Evolutionary conservation across 768 basidiomycete genomes (phyloP).

Genomic region (Leucosporidium scottii): DNA sequence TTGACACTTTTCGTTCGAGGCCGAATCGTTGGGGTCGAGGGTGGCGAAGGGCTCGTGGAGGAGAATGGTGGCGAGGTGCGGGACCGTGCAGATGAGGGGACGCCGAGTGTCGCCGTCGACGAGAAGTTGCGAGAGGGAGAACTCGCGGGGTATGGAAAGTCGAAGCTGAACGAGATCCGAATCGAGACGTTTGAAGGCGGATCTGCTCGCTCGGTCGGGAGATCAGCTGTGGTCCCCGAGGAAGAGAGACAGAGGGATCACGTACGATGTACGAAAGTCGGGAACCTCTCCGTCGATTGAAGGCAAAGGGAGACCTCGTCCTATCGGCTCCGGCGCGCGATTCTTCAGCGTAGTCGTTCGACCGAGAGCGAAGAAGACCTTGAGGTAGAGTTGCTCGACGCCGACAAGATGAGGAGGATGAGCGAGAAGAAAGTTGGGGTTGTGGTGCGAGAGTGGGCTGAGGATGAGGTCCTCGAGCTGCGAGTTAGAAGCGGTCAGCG

Average conservation of each 20-base stretch:
- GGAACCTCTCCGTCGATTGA: not conserved
- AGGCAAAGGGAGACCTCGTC: not conserved
- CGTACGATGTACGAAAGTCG: slow-evolving; percentile 21
- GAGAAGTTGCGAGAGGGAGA: slow-evolving; percentile 26
- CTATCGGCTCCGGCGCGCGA: slow-evolving; percentile 4
- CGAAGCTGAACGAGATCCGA: slow-evolving; percentile 25
- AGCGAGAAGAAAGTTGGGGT: slow-evolving; percentile 12
- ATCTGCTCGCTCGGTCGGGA: slow-evolving; percentile 1
- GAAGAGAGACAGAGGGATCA: not conserved
- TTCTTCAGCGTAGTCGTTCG: slow-evolving; percentile 13
- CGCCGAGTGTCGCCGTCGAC: slow-evolving; percentile 16
- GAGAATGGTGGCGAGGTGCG: slow-evolving; percentile 24
- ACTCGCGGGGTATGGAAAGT: slow-evolving; percentile 35
- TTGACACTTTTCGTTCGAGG: not conserved
- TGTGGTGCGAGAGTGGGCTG: slow-evolving; percentile 6
- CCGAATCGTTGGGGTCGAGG: too few relatives aligned
- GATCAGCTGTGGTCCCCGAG: not conserved
- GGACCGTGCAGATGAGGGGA: slow-evolving; percentile 23
- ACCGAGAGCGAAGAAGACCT: slow-evolving; percentile 20
- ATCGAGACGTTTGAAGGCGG: slow-evolving; percentile 34
- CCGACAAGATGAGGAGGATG: slow-evolving; percentile 22
- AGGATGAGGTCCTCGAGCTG: slow-evolving; percentile 6
- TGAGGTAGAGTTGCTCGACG: slow-evolving; percentile 16
- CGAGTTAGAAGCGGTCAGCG: not conserved
- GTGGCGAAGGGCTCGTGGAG: slow-evolving; percentile 34